Evolutionary conservation across 1,284 basidiomycete genomes (phyloP).

Genomic region (Fomitopsis pinicola): DNA sequence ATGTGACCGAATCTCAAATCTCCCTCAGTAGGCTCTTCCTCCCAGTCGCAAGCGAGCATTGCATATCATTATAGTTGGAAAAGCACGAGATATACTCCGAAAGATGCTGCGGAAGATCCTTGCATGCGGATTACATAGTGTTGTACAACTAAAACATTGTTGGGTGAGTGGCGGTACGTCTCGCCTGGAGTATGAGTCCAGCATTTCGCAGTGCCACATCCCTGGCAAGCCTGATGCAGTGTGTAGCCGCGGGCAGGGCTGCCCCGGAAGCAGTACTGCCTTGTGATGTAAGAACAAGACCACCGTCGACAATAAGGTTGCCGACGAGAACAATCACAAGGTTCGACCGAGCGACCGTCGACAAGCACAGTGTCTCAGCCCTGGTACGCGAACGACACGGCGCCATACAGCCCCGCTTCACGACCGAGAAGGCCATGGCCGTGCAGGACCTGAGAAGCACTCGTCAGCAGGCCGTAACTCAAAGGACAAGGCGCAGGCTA

Average conservation of each 20-base stretch:
- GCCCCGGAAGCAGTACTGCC: neutral
- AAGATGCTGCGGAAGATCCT: too few relatives aligned
- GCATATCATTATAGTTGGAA: neutral
- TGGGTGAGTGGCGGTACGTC: neutral
- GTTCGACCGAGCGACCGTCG: neutral
- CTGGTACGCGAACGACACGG: conserved; percentile 87
- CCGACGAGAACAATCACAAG: neutral
- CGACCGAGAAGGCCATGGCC: conserved; percentile 89
- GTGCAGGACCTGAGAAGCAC: conserved; percentile 56
- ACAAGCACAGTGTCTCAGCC: conserved; percentile 43
- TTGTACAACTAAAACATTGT: neutral
- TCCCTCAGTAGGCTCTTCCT: too few relatives aligned
- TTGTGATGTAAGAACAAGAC: neutral
- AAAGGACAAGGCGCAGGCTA: neutral
- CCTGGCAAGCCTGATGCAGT: too few relatives aligned
- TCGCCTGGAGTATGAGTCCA: too few relatives aligned
- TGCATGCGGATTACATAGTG: neutral
- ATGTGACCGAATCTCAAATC: too few relatives aligned
- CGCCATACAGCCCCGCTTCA: conserved; percentile 92
- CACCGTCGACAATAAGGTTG: neutral
- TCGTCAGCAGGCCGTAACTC: neutral
- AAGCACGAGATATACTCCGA: too few relatives aligned
- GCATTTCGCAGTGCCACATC: neutral
- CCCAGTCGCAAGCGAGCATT: too few relatives aligned
- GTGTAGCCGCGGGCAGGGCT: neutral